Conservation (phyloP, 2,329 filamentous ascomycete genomes). For the Aspergillus latus region DNA sequence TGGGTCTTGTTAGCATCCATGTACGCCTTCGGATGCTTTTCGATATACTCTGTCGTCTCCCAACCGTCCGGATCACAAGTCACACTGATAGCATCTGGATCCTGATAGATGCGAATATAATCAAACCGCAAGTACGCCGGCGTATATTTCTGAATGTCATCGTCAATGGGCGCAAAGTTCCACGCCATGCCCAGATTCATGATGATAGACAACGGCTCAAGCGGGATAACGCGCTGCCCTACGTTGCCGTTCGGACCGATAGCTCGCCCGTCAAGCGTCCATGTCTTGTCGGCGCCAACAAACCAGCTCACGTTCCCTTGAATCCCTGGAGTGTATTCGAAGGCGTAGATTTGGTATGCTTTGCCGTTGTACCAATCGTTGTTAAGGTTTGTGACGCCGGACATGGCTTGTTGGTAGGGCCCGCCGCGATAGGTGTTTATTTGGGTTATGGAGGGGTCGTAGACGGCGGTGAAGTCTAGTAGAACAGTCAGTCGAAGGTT, state of each 20-base stretch:
- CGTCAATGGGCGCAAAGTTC: constrained; percentile 63
- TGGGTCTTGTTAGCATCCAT: constrained; percentile 63
- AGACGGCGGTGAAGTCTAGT: constrained; percentile 63
- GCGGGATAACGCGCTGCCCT: constrained; percentile 62
- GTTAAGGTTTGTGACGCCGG: constrained; percentile 61
- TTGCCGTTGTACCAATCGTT: constrained; percentile 67
- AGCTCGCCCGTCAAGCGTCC: constrained; percentile 60
- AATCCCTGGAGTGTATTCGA: constrained; percentile 62
- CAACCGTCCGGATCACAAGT: constrained; percentile 69
- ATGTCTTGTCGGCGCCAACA: constrained; percentile 64
- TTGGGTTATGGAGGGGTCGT: constrained; percentile 57
- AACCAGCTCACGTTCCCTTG: constrained; percentile 67
- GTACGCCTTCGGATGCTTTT: constrained; percentile 61
- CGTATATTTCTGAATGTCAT: constrained; percentile 56
- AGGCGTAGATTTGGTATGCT: constrained; percentile 62
- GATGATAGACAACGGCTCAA: constrained; percentile 67
- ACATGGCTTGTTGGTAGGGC: constrained; percentile 63
- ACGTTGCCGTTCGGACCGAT: constrained; percentile 69
- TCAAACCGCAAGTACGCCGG: constrained; percentile 68
- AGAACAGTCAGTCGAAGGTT: not conserved
- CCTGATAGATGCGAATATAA: constrained; percentile 70
- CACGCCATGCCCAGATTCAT: constrained; percentile 70
- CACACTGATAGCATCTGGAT: constrained; percentile 56
- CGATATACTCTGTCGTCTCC: constrained; percentile 67
- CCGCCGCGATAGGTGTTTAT: constrained; percentile 64